Evolutionary conservation across 306 rosid species (phyloP).

Genomic region (Fragaria vesca): DNA sequence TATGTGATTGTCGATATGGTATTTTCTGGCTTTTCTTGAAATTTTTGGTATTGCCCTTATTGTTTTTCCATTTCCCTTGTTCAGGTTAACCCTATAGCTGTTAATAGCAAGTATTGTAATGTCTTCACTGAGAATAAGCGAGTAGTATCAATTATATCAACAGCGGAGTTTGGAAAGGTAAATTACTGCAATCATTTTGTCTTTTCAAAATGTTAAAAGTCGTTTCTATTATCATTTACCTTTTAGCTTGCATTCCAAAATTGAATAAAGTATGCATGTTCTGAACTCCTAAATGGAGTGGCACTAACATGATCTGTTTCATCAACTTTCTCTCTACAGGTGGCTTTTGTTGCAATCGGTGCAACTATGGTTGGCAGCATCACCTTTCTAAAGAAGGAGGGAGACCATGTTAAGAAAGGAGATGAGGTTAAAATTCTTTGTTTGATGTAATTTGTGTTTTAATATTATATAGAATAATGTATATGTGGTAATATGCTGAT

Average conservation of each 20-base stretch:
- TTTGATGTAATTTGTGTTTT: slow-evolving; percentile 9
- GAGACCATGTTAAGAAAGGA: slow-evolving; percentile 84
- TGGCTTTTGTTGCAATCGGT: slow-evolving; percentile 92
- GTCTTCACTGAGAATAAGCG: slow-evolving; percentile 98
- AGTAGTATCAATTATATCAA: slow-evolving; percentile 73
- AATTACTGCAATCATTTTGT: slow-evolving; percentile 30
- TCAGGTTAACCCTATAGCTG: slow-evolving; percentile 97
- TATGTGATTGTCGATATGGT: slow-evolving; percentile 38
- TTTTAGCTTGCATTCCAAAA: neutral
- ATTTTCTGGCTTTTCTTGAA: neutral
- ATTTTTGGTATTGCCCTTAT: neutral
- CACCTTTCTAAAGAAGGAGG: slow-evolving; percentile 65
- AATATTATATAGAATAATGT: neutral
- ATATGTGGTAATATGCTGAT: neutral
- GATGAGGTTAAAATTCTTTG: slow-evolving; percentile 65
- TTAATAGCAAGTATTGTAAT: slow-evolving; percentile 95
- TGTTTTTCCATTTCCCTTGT: slow-evolving; percentile 16
- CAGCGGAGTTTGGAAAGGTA: slow-evolving; percentile 85
- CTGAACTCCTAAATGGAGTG: neutral
- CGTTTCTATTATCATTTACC: neutral
- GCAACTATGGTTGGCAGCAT: slow-evolving; percentile 99
- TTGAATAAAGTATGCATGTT: neutral
- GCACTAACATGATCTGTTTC: neutral
- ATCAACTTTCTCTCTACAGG: slow-evolving; percentile 45
- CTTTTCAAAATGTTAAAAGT: slow-evolving; percentile 12